Conservation (phyloP, 2,329 filamentous ascomycete genomes). For the Monosporascus sp. region DNA sequence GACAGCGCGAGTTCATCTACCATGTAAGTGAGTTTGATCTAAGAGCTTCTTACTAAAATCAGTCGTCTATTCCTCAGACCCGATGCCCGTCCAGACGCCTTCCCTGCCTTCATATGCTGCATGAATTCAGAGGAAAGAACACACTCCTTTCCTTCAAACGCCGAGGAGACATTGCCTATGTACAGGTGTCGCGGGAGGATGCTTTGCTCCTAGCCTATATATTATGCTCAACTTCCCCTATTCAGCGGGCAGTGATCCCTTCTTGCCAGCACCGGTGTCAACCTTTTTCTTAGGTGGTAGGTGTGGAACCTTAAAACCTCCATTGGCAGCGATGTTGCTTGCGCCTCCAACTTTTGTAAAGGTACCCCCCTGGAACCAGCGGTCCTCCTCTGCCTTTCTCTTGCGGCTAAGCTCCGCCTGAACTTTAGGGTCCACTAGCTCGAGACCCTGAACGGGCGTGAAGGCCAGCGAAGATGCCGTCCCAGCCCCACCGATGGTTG, state of each 20-base stretch:
- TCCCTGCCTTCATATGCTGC: background rate
- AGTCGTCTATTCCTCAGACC: background rate
- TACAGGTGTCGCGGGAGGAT: too few species aligned
- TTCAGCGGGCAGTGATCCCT: conserved; percentile 24
- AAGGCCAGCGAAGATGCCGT: conserved; percentile 87
- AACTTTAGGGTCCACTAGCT: conserved; percentile 90
- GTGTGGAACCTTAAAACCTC: conserved; percentile 77
- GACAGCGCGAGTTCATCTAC: too few species aligned
- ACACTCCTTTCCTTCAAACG: background rate
- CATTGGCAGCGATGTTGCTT: conserved; percentile 32
- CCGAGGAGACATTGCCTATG: background rate
- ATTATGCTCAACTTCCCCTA: conserved; percentile 4
- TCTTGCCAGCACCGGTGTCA: conserved; percentile 57
- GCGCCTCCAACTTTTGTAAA: conserved; percentile 76
- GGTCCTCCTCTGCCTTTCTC: conserved; percentile 87
- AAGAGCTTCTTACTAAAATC: background rate
- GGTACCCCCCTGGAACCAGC: conserved; percentile 96
- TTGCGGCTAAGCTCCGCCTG: conserved; percentile 84
- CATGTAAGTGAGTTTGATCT: too few species aligned
- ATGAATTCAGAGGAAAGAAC: background rate
- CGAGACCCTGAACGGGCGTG: conserved; percentile 88
- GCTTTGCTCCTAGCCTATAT: too few species aligned
- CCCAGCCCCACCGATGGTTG: conserved; percentile 59
- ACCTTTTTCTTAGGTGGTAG: conserved; percentile 70
- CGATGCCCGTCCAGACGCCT: background rate